Evolutionary conservation across 78 protist species (phyloP).

Genomic region (Diacronema lutheri): DNA sequence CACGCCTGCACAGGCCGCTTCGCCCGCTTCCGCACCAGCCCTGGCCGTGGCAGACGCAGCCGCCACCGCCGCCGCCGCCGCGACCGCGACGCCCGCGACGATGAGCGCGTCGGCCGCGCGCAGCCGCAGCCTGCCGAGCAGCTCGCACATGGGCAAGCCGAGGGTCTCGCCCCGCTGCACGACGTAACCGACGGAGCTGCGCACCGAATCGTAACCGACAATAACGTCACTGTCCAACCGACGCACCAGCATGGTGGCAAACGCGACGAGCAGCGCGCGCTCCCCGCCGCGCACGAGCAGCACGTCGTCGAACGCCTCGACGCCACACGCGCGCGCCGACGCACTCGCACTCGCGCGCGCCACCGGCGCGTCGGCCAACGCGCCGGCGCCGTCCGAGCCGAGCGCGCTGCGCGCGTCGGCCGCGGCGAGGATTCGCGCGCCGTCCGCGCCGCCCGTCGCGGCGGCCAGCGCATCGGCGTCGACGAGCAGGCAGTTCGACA

Average conservation of each 20-base stretch:
- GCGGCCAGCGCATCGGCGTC: background rate
- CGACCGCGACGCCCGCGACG: too few species aligned
- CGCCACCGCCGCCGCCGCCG: too few species aligned
- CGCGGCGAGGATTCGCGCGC: background rate
- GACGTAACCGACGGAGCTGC: constrained; percentile 72
- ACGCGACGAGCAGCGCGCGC: background rate
- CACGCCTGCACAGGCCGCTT: too few species aligned
- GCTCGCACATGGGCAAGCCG: background rate
- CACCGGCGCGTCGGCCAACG: background rate
- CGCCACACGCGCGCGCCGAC: too few species aligned
- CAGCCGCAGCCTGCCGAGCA: too few species aligned
- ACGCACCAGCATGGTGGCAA: constrained; percentile 42
- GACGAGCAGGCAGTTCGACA: too few species aligned
- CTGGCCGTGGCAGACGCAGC: too few species aligned
- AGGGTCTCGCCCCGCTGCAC: constrained; percentile 56
- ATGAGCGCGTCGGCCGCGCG: too few species aligned
- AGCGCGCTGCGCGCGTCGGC: background rate
- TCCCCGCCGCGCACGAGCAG: background rate
- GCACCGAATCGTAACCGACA: constrained; percentile 78
- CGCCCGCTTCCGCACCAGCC: too few species aligned
- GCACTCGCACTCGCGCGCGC: background rate
- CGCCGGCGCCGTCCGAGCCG: background rate
- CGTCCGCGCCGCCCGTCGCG: background rate
- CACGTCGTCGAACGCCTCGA: background rate
- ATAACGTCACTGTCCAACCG: constrained; percentile 78